Base-by-base conservation (phyloP, 192 early-diverging fungal genomes). In the Pilobolus umbonatus region DNA sequence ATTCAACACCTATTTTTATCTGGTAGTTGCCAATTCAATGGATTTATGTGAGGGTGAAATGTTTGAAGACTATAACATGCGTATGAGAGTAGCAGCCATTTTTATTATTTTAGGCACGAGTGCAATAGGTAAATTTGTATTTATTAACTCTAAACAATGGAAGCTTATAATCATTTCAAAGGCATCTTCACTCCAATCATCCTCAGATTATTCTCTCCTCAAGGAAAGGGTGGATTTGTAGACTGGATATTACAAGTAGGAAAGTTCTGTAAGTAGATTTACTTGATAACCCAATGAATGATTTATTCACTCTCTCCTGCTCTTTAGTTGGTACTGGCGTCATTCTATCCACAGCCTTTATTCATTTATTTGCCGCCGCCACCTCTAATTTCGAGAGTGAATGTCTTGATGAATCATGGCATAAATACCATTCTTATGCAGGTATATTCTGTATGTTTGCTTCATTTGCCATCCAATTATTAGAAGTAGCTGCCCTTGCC, bases 321-420 rank as follows among this genome's bases (percentile, higher is more conserved):
- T 25, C 11, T 19, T 57, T 50, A 64, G 62, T 64, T 38, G 80
- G 80, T 9, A 77, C 73, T 1, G 89, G 87, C 0, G 81, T 89
- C 3, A 87, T 91, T 45, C 44, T 89, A 21, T 83, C 89, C 14
- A 91, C 89, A 5, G 81, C 81, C 5, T 87, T 86, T 54, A 76
- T 89, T 43, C 87, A 89, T 59, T 86, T 90, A 84, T 56, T 90
- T 7, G 76, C 84, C 1, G 84, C 71, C 1, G 68, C 72, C 22
- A 60, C 71, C 40, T 8, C 14, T 11, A 61, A 50, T n/a, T 71
- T 77, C 35, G 46, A n/a, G 11, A 71, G 64, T 38, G 54, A 60
- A 15, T 77, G 75, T 60, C 47, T 77, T 3, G 54, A 28, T 6
- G 36, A 35, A 11, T 35, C 50, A 17, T 69, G 67, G 67, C 39